phyloP scores from a whole-genome alignment of 2,329 filamentous ascomycete genomes.

The Parafenestella ontariensis region DNA sequence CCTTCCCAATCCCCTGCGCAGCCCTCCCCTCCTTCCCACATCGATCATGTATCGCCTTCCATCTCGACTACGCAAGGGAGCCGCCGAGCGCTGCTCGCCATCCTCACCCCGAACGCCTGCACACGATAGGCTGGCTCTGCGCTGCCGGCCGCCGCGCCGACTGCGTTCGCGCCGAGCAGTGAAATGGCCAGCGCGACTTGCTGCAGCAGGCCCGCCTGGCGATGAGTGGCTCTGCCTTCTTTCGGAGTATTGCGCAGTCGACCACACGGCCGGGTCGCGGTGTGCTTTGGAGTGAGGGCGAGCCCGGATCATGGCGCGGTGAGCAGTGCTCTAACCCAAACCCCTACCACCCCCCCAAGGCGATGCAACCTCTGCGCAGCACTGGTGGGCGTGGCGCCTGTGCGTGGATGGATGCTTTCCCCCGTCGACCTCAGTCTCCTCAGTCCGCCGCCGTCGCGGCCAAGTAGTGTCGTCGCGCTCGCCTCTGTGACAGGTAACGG shows the following conservation, averaged over 20 bases:
- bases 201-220: slow-evolving; percentile 15
- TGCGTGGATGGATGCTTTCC: slow-evolving; percentile 16
- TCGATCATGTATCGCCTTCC: slow-evolving; percentile 23
- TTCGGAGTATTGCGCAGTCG: slow-evolving; percentile 47
- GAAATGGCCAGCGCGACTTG: slow-evolving; percentile 13
- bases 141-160: slow-evolving; percentile 30
- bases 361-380: slow-evolving; percentile 37
- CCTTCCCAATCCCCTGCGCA: slow-evolving; percentile 29
- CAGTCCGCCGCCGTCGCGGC: slow-evolving; percentile 18
- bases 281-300: slow-evolving; percentile 26
- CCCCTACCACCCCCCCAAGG: slow-evolving; percentile 20
- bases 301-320: slow-evolving; percentile 43
- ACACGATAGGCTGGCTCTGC: slow-evolving; percentile 19
- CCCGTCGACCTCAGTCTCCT: slow-evolving; percentile 15
- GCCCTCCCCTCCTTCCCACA: slow-evolving; percentile 23
- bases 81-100: slow-evolving; percentile 19
- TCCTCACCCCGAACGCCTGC: slow-evolving; percentile 8
- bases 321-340: slow-evolving; percentile 26
- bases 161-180: neutral
- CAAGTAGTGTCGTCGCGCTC: slow-evolving; percentile 23
- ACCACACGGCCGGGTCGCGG: slow-evolving; percentile 38
- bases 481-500: slow-evolving; percentile 47
- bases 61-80: slow-evolving; percentile 26
- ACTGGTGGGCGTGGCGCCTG: slow-evolving; percentile 28
- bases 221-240: slow-evolving; percentile 34